Conservation (phyloP, 176 grass and related monocot species). For the Saccharum officinarum region DNA sequence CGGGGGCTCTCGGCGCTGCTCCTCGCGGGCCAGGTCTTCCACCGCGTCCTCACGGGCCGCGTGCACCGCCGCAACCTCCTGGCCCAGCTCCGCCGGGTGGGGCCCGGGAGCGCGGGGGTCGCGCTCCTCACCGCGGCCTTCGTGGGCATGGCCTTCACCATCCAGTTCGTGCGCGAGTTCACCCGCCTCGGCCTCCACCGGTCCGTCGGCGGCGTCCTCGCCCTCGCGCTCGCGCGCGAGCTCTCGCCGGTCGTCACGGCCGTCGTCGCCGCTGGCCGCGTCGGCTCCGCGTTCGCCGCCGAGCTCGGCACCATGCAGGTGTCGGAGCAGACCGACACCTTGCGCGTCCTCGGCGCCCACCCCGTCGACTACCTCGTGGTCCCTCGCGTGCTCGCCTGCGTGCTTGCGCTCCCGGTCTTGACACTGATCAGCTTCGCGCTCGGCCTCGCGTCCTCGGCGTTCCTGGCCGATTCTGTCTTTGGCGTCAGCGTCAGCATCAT, state of each 20-base stretch:
- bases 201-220: conserved; percentile 93
- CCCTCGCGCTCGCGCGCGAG: conserved; percentile 84
- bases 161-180: conserved; percentile 99
- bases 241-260: conserved; percentile 93
- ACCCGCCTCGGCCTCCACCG: conserved; percentile 95
- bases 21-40: conserved; percentile 81
- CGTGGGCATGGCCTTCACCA: conserved; percentile 99
- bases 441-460: conserved; percentile 79
- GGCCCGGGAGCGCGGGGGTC: conserved; percentile 81
- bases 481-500: conserved; percentile 96
- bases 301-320: conserved; percentile 99
- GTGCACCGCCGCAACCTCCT: conserved; percentile 93
- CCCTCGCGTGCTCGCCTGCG: conserved; percentile 84
- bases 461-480: conserved; percentile 85
- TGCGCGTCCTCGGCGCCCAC: conserved; percentile 79
- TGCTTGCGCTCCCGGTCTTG: conserved; percentile 77
- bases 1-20: conserved; percentile 85
- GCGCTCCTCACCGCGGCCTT: conserved; percentile 89
- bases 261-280: conserved; percentile 73
- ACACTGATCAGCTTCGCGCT: conserved; percentile 84
- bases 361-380: conserved; percentile 92
- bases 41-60: conserved; percentile 64
- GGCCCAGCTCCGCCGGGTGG: conserved; percentile 80
- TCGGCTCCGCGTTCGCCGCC: conserved; percentile 94
- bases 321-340: conserved; percentile 92